Percentiles rank a stretch among this genome's conserved stretches.
Conservation (phyloP, 441 rosid species). For the Aquilaria agallochum region DNA sequence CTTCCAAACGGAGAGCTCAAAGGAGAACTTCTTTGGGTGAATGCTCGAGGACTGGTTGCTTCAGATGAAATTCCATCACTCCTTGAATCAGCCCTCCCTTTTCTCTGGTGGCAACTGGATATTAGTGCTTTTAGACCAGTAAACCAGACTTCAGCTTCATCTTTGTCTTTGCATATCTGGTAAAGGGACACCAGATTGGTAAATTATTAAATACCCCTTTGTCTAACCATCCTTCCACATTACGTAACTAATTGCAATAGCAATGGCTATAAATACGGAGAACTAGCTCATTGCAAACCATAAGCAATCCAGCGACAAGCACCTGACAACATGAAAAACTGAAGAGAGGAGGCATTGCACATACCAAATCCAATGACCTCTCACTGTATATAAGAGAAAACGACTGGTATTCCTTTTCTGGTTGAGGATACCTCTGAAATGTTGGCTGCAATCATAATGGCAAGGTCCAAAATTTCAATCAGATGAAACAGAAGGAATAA, state of each 20-base stretch:
- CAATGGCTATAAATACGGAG: no score
- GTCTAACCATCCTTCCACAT: not conserved
- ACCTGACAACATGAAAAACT: conserved; percentile 2
- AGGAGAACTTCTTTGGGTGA: conserved; percentile 52
- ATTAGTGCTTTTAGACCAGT: conserved; percentile 54
- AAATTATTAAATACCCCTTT: not conserved
- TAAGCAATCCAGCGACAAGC: no score
- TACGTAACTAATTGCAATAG: not conserved
- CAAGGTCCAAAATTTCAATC: no score
- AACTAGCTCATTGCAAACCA: no score
- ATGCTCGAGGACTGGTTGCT: conserved; percentile 53
- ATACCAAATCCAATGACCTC: conserved; percentile 57
- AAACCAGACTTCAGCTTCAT: conserved; percentile 66
- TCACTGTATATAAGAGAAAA: conserved; percentile 52
- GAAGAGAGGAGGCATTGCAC: conserved; percentile 8
- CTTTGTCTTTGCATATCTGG: conserved; percentile 55
- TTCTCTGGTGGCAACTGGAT: conserved; percentile 37
- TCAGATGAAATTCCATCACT: conserved; percentile 50
- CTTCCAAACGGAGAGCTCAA: conserved; percentile 50
- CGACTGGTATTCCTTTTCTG: conserved; percentile 60
- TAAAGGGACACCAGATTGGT: not conserved
- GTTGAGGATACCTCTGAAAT: conserved; percentile 56
- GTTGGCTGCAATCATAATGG: conserved; percentile 31
- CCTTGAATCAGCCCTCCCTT: conserved; percentile 40
- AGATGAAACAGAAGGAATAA: no score